Evolutionary conservation across 139 green algal genomes (phyloP).

Genomic region (Yamagishiella unicocca): DNA sequence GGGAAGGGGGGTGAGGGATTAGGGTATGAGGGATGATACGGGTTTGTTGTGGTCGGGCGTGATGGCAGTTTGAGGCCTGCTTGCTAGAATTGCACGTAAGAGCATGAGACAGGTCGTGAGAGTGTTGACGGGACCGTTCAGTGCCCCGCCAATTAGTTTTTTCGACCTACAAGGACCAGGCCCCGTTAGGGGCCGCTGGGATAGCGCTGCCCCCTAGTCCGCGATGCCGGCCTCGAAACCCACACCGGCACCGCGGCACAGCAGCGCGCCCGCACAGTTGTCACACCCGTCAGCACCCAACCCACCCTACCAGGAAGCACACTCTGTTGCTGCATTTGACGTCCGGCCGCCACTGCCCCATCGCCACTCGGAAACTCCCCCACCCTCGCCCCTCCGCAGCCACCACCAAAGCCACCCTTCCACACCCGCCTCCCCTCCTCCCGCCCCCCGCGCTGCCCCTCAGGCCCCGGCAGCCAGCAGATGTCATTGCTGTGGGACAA

Average conservation of each 20-base stretch:
- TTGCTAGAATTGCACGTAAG: too few relatives aligned
- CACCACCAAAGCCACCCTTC: too few relatives aligned
- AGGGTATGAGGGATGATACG: neutral
- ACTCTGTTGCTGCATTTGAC: too few relatives aligned
- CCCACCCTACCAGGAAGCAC: too few relatives aligned
- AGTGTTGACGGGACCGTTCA: constrained; percentile 40
- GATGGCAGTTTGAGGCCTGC: too few relatives aligned
- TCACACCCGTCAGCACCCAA: too few relatives aligned
- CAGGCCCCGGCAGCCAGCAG: constrained; percentile 32
- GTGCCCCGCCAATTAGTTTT: constrained; percentile 45
- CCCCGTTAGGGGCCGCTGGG: constrained; percentile 42
- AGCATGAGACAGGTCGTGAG: constrained; percentile 31
- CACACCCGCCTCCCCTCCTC: too few relatives aligned
- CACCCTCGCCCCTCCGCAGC: neutral
- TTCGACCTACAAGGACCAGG: constrained; percentile 40
- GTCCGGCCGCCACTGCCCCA: too few relatives aligned
- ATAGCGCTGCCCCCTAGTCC: neutral
- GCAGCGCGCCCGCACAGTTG: too few relatives aligned
- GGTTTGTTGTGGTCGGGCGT: too few relatives aligned
- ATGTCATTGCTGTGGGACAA: constrained; percentile 33
- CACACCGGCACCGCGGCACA: neutral
- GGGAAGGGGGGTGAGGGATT: neutral
- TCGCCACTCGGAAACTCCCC: too few relatives aligned
- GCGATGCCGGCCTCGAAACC: neutral
- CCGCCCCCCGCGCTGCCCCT: neutral